A percentile compares a stretch with the other conserved stretches of the same genome.
Conservation (phyloP, 2,329 filamentous ascomycete genomes). For the Pseudogymnoascus sp. region DNA sequence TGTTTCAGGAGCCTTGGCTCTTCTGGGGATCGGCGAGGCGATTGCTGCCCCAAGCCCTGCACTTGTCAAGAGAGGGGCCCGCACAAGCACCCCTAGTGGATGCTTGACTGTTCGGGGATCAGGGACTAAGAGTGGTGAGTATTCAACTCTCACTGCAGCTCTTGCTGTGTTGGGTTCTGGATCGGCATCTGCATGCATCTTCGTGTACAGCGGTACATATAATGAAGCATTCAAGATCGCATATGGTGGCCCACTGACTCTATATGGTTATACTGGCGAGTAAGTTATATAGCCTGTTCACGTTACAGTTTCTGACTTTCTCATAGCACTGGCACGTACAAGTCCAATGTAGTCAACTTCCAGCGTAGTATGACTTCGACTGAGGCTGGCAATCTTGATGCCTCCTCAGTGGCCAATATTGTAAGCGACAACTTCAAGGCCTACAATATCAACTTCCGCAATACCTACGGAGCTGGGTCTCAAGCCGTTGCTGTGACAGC, state of each 20-base stretch:
- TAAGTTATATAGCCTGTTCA: conserved; percentile 12
- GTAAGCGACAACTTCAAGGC: conserved; percentile 42
- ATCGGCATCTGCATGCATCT: conserved; percentile 36
- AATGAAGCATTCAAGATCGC: conserved; percentile 41
- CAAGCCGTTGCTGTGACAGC: conserved; percentile 49
- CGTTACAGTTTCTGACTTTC: background rate
- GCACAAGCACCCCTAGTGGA: conserved; percentile 12
- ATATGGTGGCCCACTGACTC: conserved; percentile 12
- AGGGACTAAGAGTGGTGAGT: conserved; percentile 13
- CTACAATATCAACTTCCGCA: conserved; percentile 51
- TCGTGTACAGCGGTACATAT: conserved; percentile 48
- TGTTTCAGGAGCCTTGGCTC: conserved; percentile 1
- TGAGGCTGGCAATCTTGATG: conserved; percentile 23
- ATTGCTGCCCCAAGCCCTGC: background rate
- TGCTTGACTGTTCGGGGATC: conserved; percentile 14
- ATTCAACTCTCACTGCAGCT: conserved; percentile 12
- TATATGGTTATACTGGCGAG: conserved; percentile 44
- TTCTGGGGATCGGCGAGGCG: background rate
- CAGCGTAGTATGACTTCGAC: conserved; percentile 11
- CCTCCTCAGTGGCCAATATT: conserved; percentile 40
- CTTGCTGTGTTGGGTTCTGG: conserved; percentile 14
- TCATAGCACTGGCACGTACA: conserved; percentile 14
- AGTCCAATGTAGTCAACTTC: conserved; percentile 16
- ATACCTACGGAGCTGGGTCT: conserved; percentile 38
- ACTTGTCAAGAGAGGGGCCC: conserved; percentile 9